phyloP scores from a whole-genome alignment of 2,329 filamentous ascomycete species.

The Setomelanomma holmii region DNA sequence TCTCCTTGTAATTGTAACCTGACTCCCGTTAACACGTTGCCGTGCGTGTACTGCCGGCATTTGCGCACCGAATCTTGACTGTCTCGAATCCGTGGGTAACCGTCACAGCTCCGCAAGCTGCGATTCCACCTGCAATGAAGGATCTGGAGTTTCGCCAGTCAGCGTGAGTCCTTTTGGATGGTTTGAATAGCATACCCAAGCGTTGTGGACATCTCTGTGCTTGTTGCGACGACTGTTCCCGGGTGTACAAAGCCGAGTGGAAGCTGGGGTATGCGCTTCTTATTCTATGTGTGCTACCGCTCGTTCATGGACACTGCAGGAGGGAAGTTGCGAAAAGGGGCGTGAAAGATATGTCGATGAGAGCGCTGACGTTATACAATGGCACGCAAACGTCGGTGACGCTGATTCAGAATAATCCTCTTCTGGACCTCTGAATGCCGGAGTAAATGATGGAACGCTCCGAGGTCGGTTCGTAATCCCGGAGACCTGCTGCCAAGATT shows the following conservation, averaged over 20 bases:
- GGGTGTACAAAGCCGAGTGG: background rate
- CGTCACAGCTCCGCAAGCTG: slow-evolving; percentile 95
- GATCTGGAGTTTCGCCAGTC: slow-evolving; percentile 60
- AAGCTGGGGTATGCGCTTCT: slow-evolving; percentile 6
- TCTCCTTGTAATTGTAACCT: slow-evolving; percentile 97
- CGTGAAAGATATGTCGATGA: background rate
- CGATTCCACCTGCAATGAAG: slow-evolving; percentile 95
- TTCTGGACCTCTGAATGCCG: background rate
- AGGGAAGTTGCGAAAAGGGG: background rate
- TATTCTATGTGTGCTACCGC: slow-evolving; percentile 5
- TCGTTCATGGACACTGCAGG: slow-evolving; percentile 5
- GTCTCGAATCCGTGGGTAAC: slow-evolving; percentile 98
- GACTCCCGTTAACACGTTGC: slow-evolving; percentile 28
- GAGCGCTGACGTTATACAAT: slow-evolving; percentile 3
- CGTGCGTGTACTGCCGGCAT: background rate
- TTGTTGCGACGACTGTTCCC: slow-evolving; percentile 16
- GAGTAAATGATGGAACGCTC: background rate
- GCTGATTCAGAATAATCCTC: slow-evolving; percentile 20
- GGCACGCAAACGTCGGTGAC: slow-evolving; percentile 4
- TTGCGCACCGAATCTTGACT: slow-evolving; percentile 88
- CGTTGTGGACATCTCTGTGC: slow-evolving; percentile 55
- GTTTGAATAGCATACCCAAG: slow-evolving; percentile 46
- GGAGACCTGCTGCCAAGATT: slow-evolving; percentile 1
- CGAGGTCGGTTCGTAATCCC: slow-evolving; percentile 6
- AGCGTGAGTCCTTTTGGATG: background rate